Percentiles rank a stretch among this genome's conserved stretches.
Conservation (phyloP, 805 yeast genomes). For the Candida ficus region DNA sequence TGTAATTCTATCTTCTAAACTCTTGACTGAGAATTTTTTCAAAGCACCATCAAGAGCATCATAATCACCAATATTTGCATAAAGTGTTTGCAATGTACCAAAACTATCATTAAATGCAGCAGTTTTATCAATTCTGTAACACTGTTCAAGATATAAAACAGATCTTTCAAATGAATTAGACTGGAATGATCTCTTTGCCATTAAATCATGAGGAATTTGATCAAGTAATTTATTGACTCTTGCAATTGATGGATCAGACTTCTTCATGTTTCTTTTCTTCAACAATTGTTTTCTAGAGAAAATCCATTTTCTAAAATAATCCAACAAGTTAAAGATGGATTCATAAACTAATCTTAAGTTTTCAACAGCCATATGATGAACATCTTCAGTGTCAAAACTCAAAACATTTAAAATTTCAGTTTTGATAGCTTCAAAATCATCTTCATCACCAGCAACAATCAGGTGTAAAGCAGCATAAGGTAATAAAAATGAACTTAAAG, state of each 20-base stretch:
- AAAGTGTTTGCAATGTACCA: constrained; percentile 67
- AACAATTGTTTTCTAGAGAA: constrained; percentile 20
- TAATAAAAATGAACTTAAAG: constrained; percentile 63
- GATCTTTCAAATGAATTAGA: constrained; percentile 87
- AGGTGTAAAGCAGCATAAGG: constrained; percentile 73
- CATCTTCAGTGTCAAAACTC: constrained; percentile 36
- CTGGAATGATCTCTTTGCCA: constrained; percentile 77
- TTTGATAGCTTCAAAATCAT: constrained; percentile 38
- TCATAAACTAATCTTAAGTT: constrained; percentile 62
- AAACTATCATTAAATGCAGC: constrained; percentile 30
- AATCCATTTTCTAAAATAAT: constrained; percentile 77
- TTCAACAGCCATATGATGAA: constrained; percentile 53
- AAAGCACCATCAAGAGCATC: constrained; percentile 88
- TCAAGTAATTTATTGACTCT: constrained; percentile 45
- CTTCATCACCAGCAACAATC: constrained; percentile 40
- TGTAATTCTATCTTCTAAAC: constrained; percentile 67
- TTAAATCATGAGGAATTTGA: constrained; percentile 56
- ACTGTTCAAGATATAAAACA: constrained; percentile 76
- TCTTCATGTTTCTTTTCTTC: constrained; percentile 17
- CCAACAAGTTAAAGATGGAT: constrained; percentile 71
- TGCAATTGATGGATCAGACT: constrained; percentile 26
- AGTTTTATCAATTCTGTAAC: constrained; percentile 38
- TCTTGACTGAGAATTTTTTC: constrained; percentile 62
- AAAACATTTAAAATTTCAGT: constrained; percentile 60
- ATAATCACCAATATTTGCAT: constrained; percentile 80